A percentile compares a stretch with the other conserved stretches of the same genome.
These are phyloP conservation scores for Wallacemonas sp. DNA, from an alignment of 208 protist species.

Conservation along the genomic window DNA sequence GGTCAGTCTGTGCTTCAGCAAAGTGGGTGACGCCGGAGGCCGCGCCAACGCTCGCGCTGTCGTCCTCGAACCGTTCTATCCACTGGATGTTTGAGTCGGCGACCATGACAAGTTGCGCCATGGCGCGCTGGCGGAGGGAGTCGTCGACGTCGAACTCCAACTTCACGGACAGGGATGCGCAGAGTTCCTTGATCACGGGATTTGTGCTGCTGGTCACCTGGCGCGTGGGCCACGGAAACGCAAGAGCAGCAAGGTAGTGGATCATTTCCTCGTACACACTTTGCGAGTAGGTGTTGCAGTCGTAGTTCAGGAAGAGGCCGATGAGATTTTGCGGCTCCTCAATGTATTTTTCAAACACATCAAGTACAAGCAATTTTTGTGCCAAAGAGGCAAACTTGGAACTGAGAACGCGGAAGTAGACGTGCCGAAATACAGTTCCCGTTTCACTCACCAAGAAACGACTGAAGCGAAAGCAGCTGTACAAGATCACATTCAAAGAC, in stretches of 20 bases:
- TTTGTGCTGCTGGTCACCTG: background rate
- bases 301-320: constrained; percentile 97
- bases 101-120: constrained; percentile 66
- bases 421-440: constrained; percentile 91
- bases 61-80: constrained; percentile 82
- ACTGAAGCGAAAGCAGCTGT: constrained; percentile 87
- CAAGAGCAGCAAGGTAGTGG: constrained; percentile 77
- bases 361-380: constrained; percentile 92
- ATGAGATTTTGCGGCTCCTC: constrained; percentile 94
- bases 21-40: background rate
- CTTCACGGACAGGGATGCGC: constrained; percentile 28
- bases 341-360: constrained; percentile 86
- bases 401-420: constrained; percentile 92
- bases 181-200: constrained; percentile 23
- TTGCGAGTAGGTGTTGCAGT: constrained; percentile 94
- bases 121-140: constrained; percentile 48
- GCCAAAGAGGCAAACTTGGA: constrained; percentile 73
- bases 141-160: constrained; percentile 58
- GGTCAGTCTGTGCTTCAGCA: background rate
- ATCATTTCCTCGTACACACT: constrained; percentile 95
- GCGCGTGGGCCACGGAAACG: constrained; percentile 8
- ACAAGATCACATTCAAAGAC: constrained; percentile 88
- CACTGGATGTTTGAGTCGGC: constrained; percentile 81
- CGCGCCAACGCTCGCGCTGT: constrained; percentile 1
- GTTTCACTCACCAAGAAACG: constrained; percentile 92